These are phyloP conservation scores for Metschnikowia orientalis DNA, from an alignment of 805 yeast genomes.

Conservation along the genomic window DNA sequence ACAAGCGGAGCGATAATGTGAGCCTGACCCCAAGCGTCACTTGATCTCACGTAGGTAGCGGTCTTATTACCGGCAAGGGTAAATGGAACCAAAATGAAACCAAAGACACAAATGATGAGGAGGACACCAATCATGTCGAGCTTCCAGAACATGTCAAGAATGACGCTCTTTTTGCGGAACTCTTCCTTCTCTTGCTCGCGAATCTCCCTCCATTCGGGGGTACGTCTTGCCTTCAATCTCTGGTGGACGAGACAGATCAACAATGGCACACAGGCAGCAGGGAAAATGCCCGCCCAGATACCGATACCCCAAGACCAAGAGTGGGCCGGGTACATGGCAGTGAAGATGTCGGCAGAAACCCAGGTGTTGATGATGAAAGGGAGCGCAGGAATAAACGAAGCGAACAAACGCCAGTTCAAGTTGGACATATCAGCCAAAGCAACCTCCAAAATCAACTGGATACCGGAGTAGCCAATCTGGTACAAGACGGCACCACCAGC, in stretches of 20 bases:
- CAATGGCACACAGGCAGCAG: conserved; percentile 60
- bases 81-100: conserved; percentile 65
- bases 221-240: conserved; percentile 48
- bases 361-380: conserved; percentile 77
- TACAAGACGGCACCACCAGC: conserved; percentile 59
- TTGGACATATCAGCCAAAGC: conserved; percentile 63
- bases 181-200: conserved; percentile 35
- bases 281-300: conserved; percentile 77
- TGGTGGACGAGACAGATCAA: conserved; percentile 51
- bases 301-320: conserved; percentile 64
- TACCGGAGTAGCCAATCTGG: conserved; percentile 56
- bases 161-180: conserved; percentile 11
- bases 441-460: conserved; percentile 51
- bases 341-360: conserved; percentile 60
- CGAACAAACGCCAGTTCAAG: conserved; percentile 66
- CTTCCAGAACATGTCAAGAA: conserved; percentile 51
- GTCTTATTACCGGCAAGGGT: conserved; percentile 57
- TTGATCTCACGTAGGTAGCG: conserved; percentile 19
- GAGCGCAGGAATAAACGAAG: conserved; percentile 61
- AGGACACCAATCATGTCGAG: conserved; percentile 62
- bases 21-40: conserved; percentile 51
- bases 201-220: conserved; percentile 47
- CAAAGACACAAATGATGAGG: conserved; percentile 51
- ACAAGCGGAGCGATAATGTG: conserved; percentile 66
- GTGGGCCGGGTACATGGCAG: conserved; percentile 44